These are phyloP conservation scores for Cucurbita ficifolia DNA, from an alignment of 306 rosid genomes.

Conservation along the genomic window DNA sequence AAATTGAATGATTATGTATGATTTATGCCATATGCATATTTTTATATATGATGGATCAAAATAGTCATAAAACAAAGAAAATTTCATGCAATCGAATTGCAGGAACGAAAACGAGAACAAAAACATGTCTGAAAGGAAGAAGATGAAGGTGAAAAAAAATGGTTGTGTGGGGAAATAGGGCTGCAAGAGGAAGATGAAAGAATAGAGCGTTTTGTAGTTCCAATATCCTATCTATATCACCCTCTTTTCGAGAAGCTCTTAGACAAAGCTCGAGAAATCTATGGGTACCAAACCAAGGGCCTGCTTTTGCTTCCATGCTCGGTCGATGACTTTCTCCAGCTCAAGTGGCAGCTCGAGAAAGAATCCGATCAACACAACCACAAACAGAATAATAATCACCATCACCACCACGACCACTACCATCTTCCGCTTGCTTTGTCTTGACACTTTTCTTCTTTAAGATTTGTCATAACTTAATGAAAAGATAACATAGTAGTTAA, in stretches of 20 bases:
- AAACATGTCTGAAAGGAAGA: conserved; percentile 20
- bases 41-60: too few relatives aligned
- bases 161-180: conserved; percentile 49
- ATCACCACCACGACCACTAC: background rate
- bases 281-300: conserved; percentile 59
- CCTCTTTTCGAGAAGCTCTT: conserved; percentile 47
- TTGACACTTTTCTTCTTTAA: too few relatives aligned
- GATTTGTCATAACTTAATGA: too few relatives aligned
- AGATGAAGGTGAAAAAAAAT: conserved; percentile 66
- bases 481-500: too few relatives aligned
- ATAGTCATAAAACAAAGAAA: too few relatives aligned
- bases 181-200: background rate
- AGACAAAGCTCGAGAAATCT: conserved; percentile 47
- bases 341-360: background rate
- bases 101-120: background rate
- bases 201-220: conserved; percentile 34
- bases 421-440: background rate
- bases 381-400: background rate
- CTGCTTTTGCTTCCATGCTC: conserved; percentile 64
- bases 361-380: background rate
- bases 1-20: too few relatives aligned
- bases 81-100: too few relatives aligned
- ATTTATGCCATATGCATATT: too few relatives aligned
- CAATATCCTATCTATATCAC: conserved; percentile 50
- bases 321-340: conserved; percentile 25